Conservation (phyloP, 352 stramenopile genomes). For the Blastocystis sp. region DNA sequence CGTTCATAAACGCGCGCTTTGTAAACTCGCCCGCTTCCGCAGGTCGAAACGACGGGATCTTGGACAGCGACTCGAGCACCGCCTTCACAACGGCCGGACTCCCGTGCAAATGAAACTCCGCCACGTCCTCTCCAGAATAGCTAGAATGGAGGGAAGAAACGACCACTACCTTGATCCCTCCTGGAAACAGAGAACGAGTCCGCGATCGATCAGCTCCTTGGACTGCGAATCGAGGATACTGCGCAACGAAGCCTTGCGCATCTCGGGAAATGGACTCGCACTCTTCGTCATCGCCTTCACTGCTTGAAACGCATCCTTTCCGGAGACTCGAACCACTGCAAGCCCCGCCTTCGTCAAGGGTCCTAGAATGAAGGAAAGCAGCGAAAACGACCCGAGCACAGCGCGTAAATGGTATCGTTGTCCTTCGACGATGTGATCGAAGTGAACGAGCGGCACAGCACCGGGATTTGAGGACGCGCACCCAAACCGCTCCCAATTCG, state of each 20-base stretch:
- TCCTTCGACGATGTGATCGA: conserved; percentile 6
- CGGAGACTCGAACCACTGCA: conserved; percentile 84
- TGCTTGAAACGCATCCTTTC: conserved; percentile 75
- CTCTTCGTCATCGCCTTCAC: conserved; percentile 34
- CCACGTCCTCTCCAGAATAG: conserved; percentile 84
- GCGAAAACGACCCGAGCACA: conserved; percentile 80
- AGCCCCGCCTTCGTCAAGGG: conserved; percentile 81
- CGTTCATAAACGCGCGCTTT: conserved; percentile 86
- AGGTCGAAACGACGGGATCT: conserved; percentile 75
- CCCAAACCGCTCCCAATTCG: too few species aligned
- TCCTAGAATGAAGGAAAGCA: background rate
- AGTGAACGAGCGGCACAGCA: conserved; percentile 28
- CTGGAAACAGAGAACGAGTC: conserved; percentile 82
- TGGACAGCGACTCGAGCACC: conserved; percentile 81
- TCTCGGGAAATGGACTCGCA: background rate
- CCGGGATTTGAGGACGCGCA: too few species aligned
- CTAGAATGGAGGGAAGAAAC: conserved; percentile 73
- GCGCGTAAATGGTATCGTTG: conserved; percentile 84
- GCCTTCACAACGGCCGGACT: conserved; percentile 83
- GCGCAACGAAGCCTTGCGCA: conserved; percentile 72
- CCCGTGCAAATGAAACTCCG: conserved; percentile 86
- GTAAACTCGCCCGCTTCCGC: conserved; percentile 86
- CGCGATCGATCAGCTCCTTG: conserved; percentile 83
- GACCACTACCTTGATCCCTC: conserved; percentile 80
- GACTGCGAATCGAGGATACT: conserved; percentile 83